A percentile compares a stretch with the other conserved stretches of the same genome.
Evolutionary conservation across 805 yeast genomes (phyloP).

Genomic region (Cyberlindnera sargentensis): DNA sequence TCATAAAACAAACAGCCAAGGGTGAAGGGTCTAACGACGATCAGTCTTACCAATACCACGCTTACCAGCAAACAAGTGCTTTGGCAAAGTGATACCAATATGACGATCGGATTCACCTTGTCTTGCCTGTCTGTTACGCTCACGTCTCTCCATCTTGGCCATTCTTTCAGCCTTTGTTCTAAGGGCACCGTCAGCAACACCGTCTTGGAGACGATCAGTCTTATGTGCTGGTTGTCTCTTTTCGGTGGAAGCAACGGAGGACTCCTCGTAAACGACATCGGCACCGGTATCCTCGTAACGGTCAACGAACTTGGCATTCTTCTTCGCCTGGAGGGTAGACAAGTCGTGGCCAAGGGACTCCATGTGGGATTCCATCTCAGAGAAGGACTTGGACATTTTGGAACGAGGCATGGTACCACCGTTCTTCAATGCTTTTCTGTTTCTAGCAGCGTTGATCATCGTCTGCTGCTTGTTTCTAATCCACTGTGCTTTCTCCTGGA

Average conservation of each 20-base stretch:
- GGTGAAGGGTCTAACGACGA: slow-evolving; percentile 47
- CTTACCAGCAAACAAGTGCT: slow-evolving; percentile 94
- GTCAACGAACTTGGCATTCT: slow-evolving; percentile 31
- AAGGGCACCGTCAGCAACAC: slow-evolving; percentile 73
- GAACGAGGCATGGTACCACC: slow-evolving; percentile 88
- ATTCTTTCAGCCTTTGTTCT: slow-evolving; percentile 82
- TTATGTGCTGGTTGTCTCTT: slow-evolving; percentile 39
- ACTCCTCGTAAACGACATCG: slow-evolving; percentile 38
- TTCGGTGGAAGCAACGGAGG: slow-evolving; percentile 17
- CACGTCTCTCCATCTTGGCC: slow-evolving; percentile 86
- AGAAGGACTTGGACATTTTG: slow-evolving; percentile 64
- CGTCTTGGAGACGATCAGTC: slow-evolving; percentile 78
- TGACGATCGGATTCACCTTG: slow-evolving; percentile 97
- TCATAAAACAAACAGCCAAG: slow-evolving; percentile 11
- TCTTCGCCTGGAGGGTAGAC: slow-evolving; percentile 50
- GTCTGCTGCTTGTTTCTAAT: slow-evolving; percentile 91
- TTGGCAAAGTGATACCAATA: slow-evolving; percentile 75
- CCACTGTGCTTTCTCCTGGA: slow-evolving; percentile 88
- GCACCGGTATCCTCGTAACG: slow-evolving; percentile 56
- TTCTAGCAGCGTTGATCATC: slow-evolving; percentile 85
- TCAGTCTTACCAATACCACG: slow-evolving; percentile 93
- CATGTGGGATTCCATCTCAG: slow-evolving; percentile 85
- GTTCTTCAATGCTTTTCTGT: slow-evolving; percentile 81
- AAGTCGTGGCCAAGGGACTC: slow-evolving; percentile 87
- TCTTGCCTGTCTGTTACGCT: slow-evolving; percentile 85